Evolutionary conservation across 768 basidiomycete genomes (phyloP).

Genomic region (Macrolepiota albuminosa): DNA sequence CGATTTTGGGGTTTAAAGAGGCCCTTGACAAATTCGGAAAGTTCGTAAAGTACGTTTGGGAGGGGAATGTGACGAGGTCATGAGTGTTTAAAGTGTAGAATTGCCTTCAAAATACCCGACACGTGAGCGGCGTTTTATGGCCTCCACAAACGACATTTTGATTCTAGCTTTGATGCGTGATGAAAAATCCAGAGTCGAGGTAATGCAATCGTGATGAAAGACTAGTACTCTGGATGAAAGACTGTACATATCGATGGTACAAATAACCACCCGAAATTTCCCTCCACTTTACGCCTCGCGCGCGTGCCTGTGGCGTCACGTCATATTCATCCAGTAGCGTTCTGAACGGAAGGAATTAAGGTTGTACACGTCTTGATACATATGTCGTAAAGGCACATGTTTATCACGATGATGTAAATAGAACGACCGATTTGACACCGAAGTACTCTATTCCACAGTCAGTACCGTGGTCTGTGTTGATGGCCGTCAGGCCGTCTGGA

Average conservation of each 20-base stretch:
- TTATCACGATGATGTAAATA: conserved; percentile 22
- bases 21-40: background rate
- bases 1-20: background rate
- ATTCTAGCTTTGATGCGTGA: background rate
- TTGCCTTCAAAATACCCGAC: background rate
- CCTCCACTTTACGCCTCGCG: conserved; percentile 1
- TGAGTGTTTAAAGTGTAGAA: background rate
- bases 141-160: too few relatives aligned
- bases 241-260: conserved; percentile 6
- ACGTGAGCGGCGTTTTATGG: background rate
- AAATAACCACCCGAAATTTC: background rate
- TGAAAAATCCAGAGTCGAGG: background rate
- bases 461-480: too few relatives aligned
- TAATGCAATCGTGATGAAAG: background rate
- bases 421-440: conserved; percentile 17
- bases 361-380: conserved; percentile 12
- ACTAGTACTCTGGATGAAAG: background rate
- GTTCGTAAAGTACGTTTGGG: background rate
- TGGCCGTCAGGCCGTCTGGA: too few relatives aligned
- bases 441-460: background rate
- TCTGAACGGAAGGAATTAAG: background rate
- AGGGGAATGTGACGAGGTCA: conserved; percentile 2
- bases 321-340: conserved; percentile 5
- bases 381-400: conserved; percentile 13
- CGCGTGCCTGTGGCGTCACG: background rate